Evolutionary conservation across 768 basidiomycete genomes (phyloP), one percentile per base, ranked within the genome.

Genomic region (Tephrocybe sp.): DNA sequence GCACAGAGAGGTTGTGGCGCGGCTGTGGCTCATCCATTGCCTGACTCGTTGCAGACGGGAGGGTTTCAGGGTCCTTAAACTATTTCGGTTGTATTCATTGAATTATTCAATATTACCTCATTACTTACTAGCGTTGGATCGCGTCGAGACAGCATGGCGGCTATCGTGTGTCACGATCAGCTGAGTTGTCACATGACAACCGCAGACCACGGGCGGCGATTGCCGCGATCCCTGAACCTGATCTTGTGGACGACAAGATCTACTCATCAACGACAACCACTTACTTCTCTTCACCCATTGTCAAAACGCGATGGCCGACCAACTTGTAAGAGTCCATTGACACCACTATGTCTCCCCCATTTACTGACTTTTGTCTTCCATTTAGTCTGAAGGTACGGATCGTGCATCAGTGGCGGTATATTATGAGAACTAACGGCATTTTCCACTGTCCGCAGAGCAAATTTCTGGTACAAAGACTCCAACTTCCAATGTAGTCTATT

Each of bases 391-490:
- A 73, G 80, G 84, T 85, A 63, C 47, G 52, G 40, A 26, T n/a
- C n/a, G n/a, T 57, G 67, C 31, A 26, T 39, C 32, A 56, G 43
- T 24, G 25, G 32, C 34, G n/a, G 35, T 8, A 16, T 38, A 19
- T 31, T 26, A 26, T 24, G 22, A 35, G 19, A 30, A 21, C 34
- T 49, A 24, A 37, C 30, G 15, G n/a, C 37, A 45, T 37, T 36
- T n/a, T 18, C 6, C 38, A 32, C 31, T 18, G 35, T 37, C 51
- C 48, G 42, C 65, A 96, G 92, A 95, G 68, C 92, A 94, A 79
- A 91, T 95, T 61, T 83, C 91, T 62, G 92, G 92, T 92, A 63
- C 38, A 84, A 70, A 28, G 13, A 19, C 25, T 31, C 3, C 12
- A 43, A 22, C 24, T 13, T 18, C 16, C 9, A 18, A 47, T 34